Evolutionary conservation across 768 basidiomycete genomes (phyloP), one percentile per base, ranked within the genome.

Genomic region (Mycena venus): DNA sequence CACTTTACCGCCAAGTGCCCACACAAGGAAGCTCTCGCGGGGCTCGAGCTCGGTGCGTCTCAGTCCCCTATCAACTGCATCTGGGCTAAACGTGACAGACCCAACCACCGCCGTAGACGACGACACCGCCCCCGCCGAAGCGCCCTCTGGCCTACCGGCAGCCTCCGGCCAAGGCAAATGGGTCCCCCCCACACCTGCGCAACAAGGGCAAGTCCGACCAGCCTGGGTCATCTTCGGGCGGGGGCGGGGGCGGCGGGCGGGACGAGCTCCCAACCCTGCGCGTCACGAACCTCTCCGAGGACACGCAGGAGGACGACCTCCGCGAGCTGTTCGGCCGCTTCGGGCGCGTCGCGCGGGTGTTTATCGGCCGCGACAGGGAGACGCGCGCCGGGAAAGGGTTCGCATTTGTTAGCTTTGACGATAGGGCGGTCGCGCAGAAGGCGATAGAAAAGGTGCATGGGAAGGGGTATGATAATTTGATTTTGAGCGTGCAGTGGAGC

Each of bases 1-100:
- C 98, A 99, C 86, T 99, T 97, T 84, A 99, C 98, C 17, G 95
- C 97, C 75, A 97, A 97, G 84, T 99, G 98, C 89, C 98, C 98
- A 8, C 97, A 97, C 90, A 98, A 97, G 85, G 97, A 99, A 79
- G 94, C 95, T 11, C 90, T 99, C 17, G 93, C 92, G 12, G 94
- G 91, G 4, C 86, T 96, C 59, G 95, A 92, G 63, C 87, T 87
- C 15, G 92, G 92, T 89, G 79, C 65, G 86, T 82, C 47, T 34
- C n/a, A 36, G 27, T 60, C 15, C 42, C n/a, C 21, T n/a, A 23
- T 7, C 15, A 32, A 34, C n/a, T 4, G 0, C 7, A 17, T 8
- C 36, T 38, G n/a, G n/a, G 10, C 36, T 38, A 11, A 10, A 25
- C 7, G 7, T 12, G 49, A 12, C 12, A 51, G 49, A 51, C 14